Evolutionary conservation across 177 flowering plant genomes (phyloP).

Genomic region (Vitis hybrid): DNA sequence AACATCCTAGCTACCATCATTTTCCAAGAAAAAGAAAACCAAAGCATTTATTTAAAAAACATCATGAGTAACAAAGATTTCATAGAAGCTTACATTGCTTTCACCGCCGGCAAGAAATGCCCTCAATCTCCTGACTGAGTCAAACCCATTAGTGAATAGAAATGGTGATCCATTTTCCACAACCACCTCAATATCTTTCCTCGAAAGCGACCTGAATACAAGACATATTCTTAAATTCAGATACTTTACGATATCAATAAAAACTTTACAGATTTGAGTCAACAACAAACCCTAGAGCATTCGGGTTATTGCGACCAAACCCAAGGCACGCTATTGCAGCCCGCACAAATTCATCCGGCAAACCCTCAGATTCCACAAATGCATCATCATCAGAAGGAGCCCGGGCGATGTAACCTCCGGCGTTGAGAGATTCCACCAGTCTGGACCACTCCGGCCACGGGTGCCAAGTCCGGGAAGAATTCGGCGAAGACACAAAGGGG

Average conservation of each 20-base stretch:
- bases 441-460: conserved; percentile 75
- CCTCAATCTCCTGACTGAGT: conserved; percentile 50
- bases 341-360: conserved; percentile 47
- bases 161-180: conserved; percentile 64
- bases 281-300: conserved; percentile 47
- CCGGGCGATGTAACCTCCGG: conserved; percentile 37
- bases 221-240: not conserved
- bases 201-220: conserved; percentile 53
- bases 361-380: conserved; percentile 22
- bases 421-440: conserved; percentile 36
- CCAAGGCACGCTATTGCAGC: conserved; percentile 51
- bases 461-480: conserved; percentile 8
- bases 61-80: not conserved
- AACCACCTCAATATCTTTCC: conserved; percentile 64
- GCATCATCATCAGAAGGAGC: conserved; percentile 21
- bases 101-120: conserved; percentile 35
- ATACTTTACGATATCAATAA: not conserved
- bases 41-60: not conserved
- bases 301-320: conserved; percentile 52
- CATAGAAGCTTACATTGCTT: conserved; percentile 40
- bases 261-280: not conserved
- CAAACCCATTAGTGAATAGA: conserved; percentile 53
- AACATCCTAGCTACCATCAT: not conserved
- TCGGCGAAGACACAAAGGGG: conserved; percentile 4
- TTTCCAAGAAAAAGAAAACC: not conserved